phyloP scores from a whole-genome alignment of 2,329 filamentous ascomycete species.

The Ophiostoma perfectum region DNA sequence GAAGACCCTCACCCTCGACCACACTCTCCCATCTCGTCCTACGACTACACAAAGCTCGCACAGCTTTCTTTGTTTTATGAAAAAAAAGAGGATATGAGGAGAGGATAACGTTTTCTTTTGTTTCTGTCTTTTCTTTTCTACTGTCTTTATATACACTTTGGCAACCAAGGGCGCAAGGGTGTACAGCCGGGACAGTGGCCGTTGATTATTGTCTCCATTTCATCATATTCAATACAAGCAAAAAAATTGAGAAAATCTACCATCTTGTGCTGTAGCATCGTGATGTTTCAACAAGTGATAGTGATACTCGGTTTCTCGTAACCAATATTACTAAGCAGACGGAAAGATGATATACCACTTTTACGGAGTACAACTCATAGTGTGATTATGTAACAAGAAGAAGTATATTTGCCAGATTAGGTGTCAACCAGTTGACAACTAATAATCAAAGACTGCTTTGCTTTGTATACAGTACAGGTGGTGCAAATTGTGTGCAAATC shows the following conservation, averaged over 20 bases:
- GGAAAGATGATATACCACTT: too few relatives aligned
- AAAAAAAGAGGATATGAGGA: neutral
- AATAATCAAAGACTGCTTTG: too few relatives aligned
- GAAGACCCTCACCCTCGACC: neutral
- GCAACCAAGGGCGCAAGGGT: conserved; percentile 13
- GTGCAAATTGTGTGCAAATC: too few relatives aligned
- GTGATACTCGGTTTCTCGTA: neutral
- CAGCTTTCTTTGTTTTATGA: neutral
- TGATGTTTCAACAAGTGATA: neutral
- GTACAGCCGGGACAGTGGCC: neutral
- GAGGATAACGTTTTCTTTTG: neutral
- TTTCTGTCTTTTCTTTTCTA: conserved; percentile 1
- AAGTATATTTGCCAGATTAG: too few relatives aligned
- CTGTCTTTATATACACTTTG: conserved; percentile 17
- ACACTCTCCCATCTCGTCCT: neutral
- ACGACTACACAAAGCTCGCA: neutral
- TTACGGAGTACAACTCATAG: too few relatives aligned
- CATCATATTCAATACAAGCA: neutral
- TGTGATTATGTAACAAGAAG: too few relatives aligned
- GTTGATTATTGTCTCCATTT: neutral
- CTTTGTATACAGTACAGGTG: too few relatives aligned
- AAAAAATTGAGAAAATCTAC: neutral
- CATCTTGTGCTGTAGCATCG: neutral
- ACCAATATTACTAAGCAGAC: neutral
- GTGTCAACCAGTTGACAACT: too few relatives aligned